Evolutionary conservation across 306 rosid species (phyloP).

Genomic region (Gastrolobium bilobum): DNA sequence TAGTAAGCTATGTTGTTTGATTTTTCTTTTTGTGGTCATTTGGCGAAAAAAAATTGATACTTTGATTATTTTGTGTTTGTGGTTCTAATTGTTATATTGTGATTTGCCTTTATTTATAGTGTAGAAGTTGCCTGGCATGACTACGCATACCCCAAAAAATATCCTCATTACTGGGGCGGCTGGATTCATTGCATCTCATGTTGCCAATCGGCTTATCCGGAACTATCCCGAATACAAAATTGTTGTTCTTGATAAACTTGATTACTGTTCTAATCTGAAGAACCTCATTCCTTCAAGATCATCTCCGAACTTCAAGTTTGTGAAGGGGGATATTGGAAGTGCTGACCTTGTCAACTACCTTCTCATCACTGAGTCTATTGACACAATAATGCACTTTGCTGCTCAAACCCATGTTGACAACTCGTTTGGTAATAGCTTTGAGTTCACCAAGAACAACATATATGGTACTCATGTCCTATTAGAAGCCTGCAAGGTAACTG

Average conservation of each 20-base stretch:
- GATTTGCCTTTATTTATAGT: constrained; percentile 22
- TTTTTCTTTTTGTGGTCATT: neutral
- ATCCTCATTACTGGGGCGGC: constrained; percentile 96
- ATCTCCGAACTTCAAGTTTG: constrained; percentile 87
- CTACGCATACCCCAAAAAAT: constrained; percentile 82
- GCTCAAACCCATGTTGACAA: constrained; percentile 97
- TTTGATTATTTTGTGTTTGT: neutral
- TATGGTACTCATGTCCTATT: constrained; percentile 92
- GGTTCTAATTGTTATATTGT: constrained; percentile 17
- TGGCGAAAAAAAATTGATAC: neutral
- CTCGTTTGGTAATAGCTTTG: constrained; percentile 91
- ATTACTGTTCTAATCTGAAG: constrained; percentile 89
- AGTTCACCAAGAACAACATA: constrained; percentile 95
- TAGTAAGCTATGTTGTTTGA: constrained; percentile 23
- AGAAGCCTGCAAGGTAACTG: constrained; percentile 95
- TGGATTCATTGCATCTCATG: constrained; percentile 95
- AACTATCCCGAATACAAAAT: constrained; percentile 82
- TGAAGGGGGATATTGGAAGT: constrained; percentile 93
- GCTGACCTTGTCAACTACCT: constrained; percentile 95
- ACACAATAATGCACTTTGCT: constrained; percentile 96
- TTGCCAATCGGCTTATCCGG: constrained; percentile 87
- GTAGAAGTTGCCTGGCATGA: constrained; percentile 65
- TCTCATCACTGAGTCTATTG: constrained; percentile 81
- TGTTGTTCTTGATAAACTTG: constrained; percentile 94
- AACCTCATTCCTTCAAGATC: constrained; percentile 82